Percentiles rank a stretch among this genome's conserved stretches.
Conservation (phyloP, 371 early-diverging fungal species). For the Mucor plumbeus region DNA sequence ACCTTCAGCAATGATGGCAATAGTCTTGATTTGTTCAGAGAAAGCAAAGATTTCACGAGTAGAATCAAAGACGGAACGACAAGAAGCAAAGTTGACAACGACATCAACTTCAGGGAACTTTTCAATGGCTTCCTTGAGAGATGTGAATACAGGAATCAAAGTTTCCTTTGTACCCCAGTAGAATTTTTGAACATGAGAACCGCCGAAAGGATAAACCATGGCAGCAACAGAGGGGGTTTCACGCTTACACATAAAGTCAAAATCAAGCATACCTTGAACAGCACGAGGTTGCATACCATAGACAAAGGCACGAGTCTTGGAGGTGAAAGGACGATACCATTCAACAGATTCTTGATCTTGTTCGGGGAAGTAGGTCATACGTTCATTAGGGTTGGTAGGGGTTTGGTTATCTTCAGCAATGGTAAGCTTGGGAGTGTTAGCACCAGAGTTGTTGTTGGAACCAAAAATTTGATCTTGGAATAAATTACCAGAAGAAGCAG, state of each 20-base stretch:
- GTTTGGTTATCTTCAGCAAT: slow-evolving; percentile 44
- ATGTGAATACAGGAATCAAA: slow-evolving; percentile 90
- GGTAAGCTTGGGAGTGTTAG: slow-evolving; percentile 44
- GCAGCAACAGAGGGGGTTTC: slow-evolving; percentile 96
- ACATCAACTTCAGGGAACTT: slow-evolving; percentile 94
- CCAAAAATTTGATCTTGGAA: slow-evolving; percentile 70
- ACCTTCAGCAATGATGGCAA: slow-evolving; percentile 98
- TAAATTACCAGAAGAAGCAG: slow-evolving; percentile 66
- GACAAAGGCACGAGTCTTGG: slow-evolving; percentile 90
- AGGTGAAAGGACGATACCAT: slow-evolving; percentile 87
- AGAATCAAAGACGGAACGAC: slow-evolving; percentile 91
- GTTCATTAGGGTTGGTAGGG: slow-evolving; percentile 53
- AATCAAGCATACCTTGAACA: slow-evolving; percentile 99
- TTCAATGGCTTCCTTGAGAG: slow-evolving; percentile 82
- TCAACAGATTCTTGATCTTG: slow-evolving; percentile 38
- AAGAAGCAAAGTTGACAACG: slow-evolving; percentile 97
- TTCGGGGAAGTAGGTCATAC: slow-evolving; percentile 61
- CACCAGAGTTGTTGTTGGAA: slow-evolving; percentile 39
- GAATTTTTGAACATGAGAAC: slow-evolving; percentile 97
- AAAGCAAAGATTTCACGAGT: slow-evolving; percentile 86
- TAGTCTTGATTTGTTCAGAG: slow-evolving; percentile 83
- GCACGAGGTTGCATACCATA: slow-evolving; percentile 99
- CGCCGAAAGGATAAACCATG: slow-evolving; percentile 99
- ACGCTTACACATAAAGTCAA: slow-evolving; percentile 98
- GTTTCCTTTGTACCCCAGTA: slow-evolving; percentile 99